Conservation (phyloP, 2,329 filamentous ascomycete genomes). For the Fusarium multiceps region DNA sequence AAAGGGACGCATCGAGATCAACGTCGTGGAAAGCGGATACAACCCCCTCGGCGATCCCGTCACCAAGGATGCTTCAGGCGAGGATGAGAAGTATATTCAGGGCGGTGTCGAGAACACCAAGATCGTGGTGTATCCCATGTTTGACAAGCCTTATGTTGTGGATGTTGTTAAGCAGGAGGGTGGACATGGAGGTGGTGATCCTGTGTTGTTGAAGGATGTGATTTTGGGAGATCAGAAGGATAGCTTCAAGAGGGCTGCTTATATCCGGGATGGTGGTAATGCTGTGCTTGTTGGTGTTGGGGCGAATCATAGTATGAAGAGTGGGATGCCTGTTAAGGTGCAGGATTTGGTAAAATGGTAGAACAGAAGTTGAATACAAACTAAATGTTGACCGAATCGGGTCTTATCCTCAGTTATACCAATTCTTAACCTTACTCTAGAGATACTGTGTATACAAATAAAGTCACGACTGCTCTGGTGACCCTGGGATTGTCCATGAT, state of each 20-base stretch:
- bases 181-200: conserved; percentile 70
- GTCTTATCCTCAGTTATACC: too few species aligned
- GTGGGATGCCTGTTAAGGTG: conserved; percentile 39
- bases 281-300: conserved; percentile 70
- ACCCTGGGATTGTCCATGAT: too few species aligned
- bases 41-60: conserved; percentile 66
- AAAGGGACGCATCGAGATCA: conserved; percentile 67
- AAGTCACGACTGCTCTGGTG: too few species aligned
- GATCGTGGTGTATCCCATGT: conserved; percentile 64
- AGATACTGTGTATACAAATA: too few species aligned
- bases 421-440: too few species aligned
- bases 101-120: conserved; percentile 51
- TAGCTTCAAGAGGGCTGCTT: conserved; percentile 63
- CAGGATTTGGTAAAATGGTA: conserved; percentile 40
- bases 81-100: conserved; percentile 38
- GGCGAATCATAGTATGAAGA: conserved; percentile 64
- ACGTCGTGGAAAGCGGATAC: conserved; percentile 71
- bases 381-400: too few species aligned
- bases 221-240: conserved; percentile 64
- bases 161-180: conserved; percentile 64
- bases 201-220: conserved; percentile 63
- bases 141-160: conserved; percentile 67
- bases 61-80: conserved; percentile 58
- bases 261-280: conserved; percentile 67
- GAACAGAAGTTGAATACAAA: background rate